These are phyloP conservation scores for Colletotrichum cuscutae DNA, from an alignment of 2,329 filamentous ascomycete genomes.

Conservation along the genomic window DNA sequence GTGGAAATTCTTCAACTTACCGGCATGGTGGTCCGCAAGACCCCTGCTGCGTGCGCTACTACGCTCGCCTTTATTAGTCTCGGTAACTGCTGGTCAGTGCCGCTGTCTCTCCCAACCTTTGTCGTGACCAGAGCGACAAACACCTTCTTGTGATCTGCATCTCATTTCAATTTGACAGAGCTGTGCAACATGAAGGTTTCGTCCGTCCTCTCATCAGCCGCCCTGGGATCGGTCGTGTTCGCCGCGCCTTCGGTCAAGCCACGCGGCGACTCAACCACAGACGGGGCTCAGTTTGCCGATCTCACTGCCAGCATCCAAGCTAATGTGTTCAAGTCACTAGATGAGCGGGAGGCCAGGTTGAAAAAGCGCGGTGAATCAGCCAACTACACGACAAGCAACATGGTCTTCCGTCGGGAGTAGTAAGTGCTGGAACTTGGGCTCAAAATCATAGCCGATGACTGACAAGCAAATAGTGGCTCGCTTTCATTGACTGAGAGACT, in stretches of 20 bases:
- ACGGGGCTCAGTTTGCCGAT: slow-evolving; percentile 31
- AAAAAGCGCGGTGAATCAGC: slow-evolving; percentile 37
- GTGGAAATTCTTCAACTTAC: not conserved
- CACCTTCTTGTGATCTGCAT: not conserved
- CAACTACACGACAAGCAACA: slow-evolving; percentile 39
- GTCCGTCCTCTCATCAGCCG: slow-evolving; percentile 32
- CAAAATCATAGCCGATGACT: not conserved
- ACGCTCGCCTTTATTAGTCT: not conserved
- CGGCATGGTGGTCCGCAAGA: not conserved
- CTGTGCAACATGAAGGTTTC: slow-evolving; percentile 23
- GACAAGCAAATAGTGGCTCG: slow-evolving; percentile 37
- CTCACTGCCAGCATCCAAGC: slow-evolving; percentile 37
- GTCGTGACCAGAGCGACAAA: not conserved
- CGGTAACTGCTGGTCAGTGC: not conserved
- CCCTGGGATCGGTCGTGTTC: slow-evolving; percentile 30
- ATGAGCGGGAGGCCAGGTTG: slow-evolving; percentile 35
- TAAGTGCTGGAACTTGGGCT: slow-evolving; percentile 32
- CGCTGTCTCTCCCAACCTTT: not conserved
- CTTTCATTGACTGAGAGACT: slow-evolving; percentile 46
- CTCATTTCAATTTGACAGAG: not conserved
- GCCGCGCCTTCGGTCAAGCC: slow-evolving; percentile 30
- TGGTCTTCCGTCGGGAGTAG: slow-evolving; percentile 44
- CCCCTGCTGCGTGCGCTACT: not conserved
- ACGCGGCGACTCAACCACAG: slow-evolving; percentile 24
- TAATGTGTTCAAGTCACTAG: slow-evolving; percentile 34